Evolutionary conservation across 805 yeast genomes (phyloP).

Genomic region (Metschnikowia kunwiensis): DNA sequence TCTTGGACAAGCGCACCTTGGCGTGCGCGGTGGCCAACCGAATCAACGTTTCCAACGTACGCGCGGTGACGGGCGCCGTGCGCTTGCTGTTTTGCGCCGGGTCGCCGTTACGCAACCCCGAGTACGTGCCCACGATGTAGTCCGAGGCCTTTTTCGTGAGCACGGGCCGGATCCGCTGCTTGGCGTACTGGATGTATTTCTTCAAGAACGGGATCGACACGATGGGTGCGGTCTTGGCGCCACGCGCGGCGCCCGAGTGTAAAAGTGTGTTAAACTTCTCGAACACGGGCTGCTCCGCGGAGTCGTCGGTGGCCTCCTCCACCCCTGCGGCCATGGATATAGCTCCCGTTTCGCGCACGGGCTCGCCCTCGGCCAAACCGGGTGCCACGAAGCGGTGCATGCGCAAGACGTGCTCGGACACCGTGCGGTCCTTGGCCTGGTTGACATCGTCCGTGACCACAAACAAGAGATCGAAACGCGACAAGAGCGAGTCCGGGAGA

Average conservation of each 20-base stretch:
- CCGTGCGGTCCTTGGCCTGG: constrained; percentile 76
- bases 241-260: constrained; percentile 66
- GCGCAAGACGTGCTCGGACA: constrained; percentile 91
- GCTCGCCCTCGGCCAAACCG: constrained; percentile 90
- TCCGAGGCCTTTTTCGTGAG: constrained; percentile 75
- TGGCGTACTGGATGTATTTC: constrained; percentile 92
- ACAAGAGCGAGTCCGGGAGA: constrained; percentile 89
- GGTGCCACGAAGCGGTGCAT: constrained; percentile 89
- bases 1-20: constrained; percentile 79
- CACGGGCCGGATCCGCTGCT: constrained; percentile 79
- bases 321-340: constrained; percentile 82
- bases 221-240: constrained; percentile 25
- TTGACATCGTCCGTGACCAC: constrained; percentile 95
- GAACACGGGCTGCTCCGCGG: constrained; percentile 62
- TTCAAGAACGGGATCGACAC: constrained; percentile 81
- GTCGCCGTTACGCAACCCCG: constrained; percentile 73
- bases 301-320: constrained; percentile 42
- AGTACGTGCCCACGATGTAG: constrained; percentile 74
- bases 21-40: constrained; percentile 97
- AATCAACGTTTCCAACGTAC: constrained; percentile 93
- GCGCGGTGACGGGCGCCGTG: constrained; percentile 95
- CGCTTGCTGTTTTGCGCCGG: constrained; percentile 58
- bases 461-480: constrained; percentile 93
- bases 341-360: constrained; percentile 73
- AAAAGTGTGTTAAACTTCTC: constrained; percentile 79